Percentiles rank a stretch among this genome's conserved stretches.
Evolutionary conservation across 768 basidiomycete species (phyloP).

Genomic region (Dacryopinax spathularia): DNA sequence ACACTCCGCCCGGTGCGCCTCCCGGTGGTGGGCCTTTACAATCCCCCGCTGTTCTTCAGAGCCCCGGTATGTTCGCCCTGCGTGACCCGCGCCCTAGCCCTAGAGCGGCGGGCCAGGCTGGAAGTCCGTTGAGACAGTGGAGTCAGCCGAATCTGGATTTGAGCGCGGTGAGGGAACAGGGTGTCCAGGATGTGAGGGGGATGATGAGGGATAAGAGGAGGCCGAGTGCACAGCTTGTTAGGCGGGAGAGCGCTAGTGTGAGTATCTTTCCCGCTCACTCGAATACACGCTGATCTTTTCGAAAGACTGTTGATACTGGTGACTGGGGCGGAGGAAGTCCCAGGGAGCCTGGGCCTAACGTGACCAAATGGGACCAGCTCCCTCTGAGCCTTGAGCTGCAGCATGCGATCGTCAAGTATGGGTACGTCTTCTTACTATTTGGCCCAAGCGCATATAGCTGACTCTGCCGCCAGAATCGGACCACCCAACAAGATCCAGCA

Average conservation of each 20-base stretch:
- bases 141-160: neutral
- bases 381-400: slow-evolving; percentile 73
- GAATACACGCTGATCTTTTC: slow-evolving; percentile 13
- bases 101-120: neutral
- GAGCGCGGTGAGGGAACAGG: neutral
- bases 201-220: slow-evolving; percentile 12
- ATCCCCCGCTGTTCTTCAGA: neutral
- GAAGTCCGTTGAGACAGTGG: neutral
- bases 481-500: slow-evolving; percentile 99
- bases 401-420: slow-evolving; percentile 81
- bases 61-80: neutral
- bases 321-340: slow-evolving; percentile 34
- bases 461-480: slow-evolving; percentile 48
- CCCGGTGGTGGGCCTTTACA: neutral
- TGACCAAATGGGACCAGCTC: slow-evolving; percentile 94
- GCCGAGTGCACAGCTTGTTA: slow-evolving; percentile 3
- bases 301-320: slow-evolving; percentile 42
- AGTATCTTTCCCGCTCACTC: neutral
- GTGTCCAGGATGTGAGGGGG: neutral
- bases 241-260: slow-evolving; percentile 26
- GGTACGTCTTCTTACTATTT: slow-evolving; percentile 37
- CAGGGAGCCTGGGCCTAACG: slow-evolving; percentile 62
- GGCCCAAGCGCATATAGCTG: slow-evolving; percentile 4
- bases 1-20: neutral
- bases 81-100: neutral